A percentile compares a stretch with the other conserved stretches of the same genome.
Conservation (phyloP, 2,329 filamentous ascomycete genomes). For the Conoideocrella luteorostrata region DNA sequence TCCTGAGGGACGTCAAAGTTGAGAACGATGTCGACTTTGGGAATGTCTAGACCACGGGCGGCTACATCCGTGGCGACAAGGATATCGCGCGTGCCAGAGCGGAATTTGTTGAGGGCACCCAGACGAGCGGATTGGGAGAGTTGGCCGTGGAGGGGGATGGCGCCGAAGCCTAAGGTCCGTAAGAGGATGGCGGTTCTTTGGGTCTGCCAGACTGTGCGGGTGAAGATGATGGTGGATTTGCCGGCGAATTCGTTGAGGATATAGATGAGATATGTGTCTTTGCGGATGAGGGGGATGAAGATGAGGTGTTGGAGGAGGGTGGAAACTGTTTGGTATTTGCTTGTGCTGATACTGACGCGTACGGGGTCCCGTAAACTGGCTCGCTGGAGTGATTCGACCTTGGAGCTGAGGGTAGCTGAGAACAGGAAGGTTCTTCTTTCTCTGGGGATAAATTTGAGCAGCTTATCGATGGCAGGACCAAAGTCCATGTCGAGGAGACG, state of each 20-base stretch:
- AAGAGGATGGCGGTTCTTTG: constrained; percentile 80
- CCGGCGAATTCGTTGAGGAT: constrained; percentile 81
- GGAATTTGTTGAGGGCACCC: constrained; percentile 87
- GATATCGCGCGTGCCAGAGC: constrained; percentile 71
- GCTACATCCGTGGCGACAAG: constrained; percentile 93
- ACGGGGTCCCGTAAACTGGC: constrained; percentile 82
- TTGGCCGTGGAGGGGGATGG: constrained; percentile 89
- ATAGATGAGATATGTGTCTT: constrained; percentile 85
- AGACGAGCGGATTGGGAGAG: constrained; percentile 82
- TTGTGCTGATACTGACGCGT: constrained; percentile 72
- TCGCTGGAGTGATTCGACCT: constrained; percentile 86
- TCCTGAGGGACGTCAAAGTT: constrained; percentile 82
- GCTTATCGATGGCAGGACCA: constrained; percentile 85
- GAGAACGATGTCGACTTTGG: constrained; percentile 79
- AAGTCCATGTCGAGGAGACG: constrained; percentile 90
- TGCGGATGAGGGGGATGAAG: constrained; percentile 79
- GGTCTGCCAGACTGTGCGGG: constrained; percentile 83
- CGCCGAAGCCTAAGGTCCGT: constrained; percentile 77
- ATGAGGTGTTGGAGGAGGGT: constrained; percentile 82
- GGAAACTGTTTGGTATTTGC: constrained; percentile 85
- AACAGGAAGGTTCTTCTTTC: constrained; percentile 82
- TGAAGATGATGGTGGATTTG: constrained; percentile 86
- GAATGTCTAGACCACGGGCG: constrained; percentile 86
- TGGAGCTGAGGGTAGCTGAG: constrained; percentile 88
- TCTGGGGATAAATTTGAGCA: constrained; percentile 78